Conservation (phyloP, 768 basidiomycete species). For the Heimioporus sp. region DNA sequence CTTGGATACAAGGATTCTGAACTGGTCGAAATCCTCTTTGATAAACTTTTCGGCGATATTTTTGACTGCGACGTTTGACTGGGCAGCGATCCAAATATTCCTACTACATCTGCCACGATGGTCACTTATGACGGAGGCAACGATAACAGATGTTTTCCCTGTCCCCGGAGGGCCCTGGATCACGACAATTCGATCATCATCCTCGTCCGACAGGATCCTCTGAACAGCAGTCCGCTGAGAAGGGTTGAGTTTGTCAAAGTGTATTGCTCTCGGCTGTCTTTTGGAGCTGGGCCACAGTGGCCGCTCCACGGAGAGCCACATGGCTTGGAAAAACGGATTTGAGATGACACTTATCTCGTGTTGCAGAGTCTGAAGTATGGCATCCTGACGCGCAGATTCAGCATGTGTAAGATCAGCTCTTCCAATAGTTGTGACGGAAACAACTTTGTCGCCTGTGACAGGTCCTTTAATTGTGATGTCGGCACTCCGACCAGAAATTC, state of each 20-base stretch:
- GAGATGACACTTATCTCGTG: conserved; percentile 9
- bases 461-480: conserved; percentile 26
- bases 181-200: conserved; percentile 21
- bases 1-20: conserved; percentile 43
- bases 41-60: conserved; percentile 49
- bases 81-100: conserved; percentile 42
- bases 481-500: conserved; percentile 38
- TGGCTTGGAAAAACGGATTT: conserved; percentile 23
- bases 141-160: conserved; percentile 45
- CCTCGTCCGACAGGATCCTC: conserved; percentile 26
- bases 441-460: conserved; percentile 14
- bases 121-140: conserved; percentile 32
- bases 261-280: background rate
- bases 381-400: conserved; percentile 33
- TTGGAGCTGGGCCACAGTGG: conserved; percentile 14
- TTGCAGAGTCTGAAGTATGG: conserved; percentile 26
- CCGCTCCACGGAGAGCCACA: conserved; percentile 26
- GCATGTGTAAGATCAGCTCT: conserved; percentile 55
- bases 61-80: conserved; percentile 52
- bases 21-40: conserved; percentile 30
- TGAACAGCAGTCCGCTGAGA: conserved; percentile 30
- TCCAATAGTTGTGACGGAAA: conserved; percentile 49
- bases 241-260: conserved; percentile 13
- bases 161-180: conserved; percentile 42
- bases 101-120: conserved; percentile 3